Evolutionary conservation across 2,329 filamentous ascomycete species (phyloP).

Genomic region (Triangularia verruculosa): DNA sequence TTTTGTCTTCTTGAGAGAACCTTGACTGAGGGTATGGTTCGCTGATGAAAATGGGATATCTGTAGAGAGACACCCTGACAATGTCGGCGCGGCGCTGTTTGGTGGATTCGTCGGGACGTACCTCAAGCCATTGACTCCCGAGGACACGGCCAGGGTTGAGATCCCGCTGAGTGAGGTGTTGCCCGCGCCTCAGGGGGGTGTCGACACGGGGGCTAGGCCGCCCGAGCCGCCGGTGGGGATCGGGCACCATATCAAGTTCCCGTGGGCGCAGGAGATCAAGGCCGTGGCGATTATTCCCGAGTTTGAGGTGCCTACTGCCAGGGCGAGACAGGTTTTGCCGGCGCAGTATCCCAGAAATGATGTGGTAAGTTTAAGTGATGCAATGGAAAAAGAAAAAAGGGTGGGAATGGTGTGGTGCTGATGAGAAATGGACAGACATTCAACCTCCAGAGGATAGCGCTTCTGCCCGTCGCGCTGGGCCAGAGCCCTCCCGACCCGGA

Average conservation of each 20-base stretch:
- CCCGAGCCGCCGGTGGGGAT: constrained; percentile 89
- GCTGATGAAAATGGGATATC: constrained; percentile 14
- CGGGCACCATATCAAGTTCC: constrained; percentile 93
- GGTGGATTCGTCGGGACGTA: constrained; percentile 97
- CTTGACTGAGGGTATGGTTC: background rate
- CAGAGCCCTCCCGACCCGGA: constrained; percentile 87
- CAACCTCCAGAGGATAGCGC: constrained; percentile 90
- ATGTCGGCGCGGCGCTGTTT: constrained; percentile 91
- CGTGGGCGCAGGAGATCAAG: constrained; percentile 93
- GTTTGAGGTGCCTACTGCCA: constrained; percentile 93
- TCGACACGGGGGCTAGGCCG: constrained; percentile 83
- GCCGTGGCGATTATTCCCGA: constrained; percentile 94
- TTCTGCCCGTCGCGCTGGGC: constrained; percentile 85
- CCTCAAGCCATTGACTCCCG: constrained; percentile 83
- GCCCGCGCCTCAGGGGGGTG: constrained; percentile 82
- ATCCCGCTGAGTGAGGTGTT: constrained; percentile 93
- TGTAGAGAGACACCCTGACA: constrained; percentile 82
- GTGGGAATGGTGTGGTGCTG: background rate
- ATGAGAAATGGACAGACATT: constrained; percentile 58
- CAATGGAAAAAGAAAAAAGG: background rate
- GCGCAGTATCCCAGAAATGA: constrained; percentile 75
- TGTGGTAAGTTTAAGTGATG: constrained; percentile 58
- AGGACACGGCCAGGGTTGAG: constrained; percentile 85
- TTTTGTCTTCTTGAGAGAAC: constrained; percentile 8
- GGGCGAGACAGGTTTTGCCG: constrained; percentile 82